These are phyloP conservation scores for Suillus spraguei DNA, from an alignment of 768 basidiomycete genomes.

Conservation along the genomic window DNA sequence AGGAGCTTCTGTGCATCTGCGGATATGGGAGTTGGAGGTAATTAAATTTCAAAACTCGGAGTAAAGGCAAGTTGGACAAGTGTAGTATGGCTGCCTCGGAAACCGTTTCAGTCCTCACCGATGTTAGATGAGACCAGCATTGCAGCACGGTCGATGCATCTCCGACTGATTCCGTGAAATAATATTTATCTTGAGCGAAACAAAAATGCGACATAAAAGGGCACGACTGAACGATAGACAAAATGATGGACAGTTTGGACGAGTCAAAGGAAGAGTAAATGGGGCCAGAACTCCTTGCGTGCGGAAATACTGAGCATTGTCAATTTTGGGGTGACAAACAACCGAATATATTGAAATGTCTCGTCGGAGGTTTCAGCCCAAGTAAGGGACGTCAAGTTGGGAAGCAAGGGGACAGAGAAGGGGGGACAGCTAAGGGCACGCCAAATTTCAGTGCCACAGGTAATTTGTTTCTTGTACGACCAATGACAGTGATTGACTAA, in stretches of 20 bases:
- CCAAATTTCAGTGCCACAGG: neutral
- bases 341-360: neutral
- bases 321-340: neutral
- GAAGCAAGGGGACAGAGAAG: neutral
- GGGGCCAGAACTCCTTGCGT: too few relatives aligned
- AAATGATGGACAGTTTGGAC: too few relatives aligned
- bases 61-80: neutral
- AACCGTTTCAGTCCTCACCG: neutral
- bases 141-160: neutral
- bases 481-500: too few relatives aligned
- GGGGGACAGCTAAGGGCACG: neutral
- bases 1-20: neutral
- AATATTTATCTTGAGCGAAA: too few relatives aligned
- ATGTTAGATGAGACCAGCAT: slow-evolving; percentile 1
- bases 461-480: fast-evolving
- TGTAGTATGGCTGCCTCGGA: neutral
- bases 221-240: neutral
- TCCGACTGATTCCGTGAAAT: too few relatives aligned
- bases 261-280: too few relatives aligned
- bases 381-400: neutral
- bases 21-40: neutral
- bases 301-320: neutral
- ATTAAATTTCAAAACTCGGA: neutral
- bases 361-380: neutral
- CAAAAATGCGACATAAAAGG: neutral